A percentile compares a stretch with the other conserved stretches of the same genome.
phyloP scores from a whole-genome alignment of 108 stramenopile genomes.

The Skeletonema menzelii region DNA sequence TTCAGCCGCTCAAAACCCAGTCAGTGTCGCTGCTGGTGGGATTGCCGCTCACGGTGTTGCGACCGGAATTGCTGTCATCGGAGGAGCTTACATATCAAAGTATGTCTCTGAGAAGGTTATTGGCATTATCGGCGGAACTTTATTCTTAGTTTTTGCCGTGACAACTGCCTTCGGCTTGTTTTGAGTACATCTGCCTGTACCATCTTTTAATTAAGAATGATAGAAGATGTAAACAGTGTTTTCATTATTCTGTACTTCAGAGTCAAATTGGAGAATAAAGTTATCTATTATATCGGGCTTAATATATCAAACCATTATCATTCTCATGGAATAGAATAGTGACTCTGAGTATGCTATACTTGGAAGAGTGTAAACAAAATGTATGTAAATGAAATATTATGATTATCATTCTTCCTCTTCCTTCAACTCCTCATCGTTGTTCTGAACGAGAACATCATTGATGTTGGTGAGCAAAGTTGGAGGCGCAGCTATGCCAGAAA shows the following conservation, averaged over 20 bases:
- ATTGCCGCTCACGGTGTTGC: conserved; percentile 92
- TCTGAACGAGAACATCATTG: conserved; percentile 6
- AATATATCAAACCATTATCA: not conserved
- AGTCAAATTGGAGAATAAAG: not conserved
- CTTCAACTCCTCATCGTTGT: not conserved
- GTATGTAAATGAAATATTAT: not conserved
- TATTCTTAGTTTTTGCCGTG: conserved; percentile 92
- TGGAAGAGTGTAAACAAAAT: too few species aligned
- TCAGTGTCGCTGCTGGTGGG: conserved; percentile 92
- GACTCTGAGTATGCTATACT: not conserved
- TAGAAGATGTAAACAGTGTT: not conserved
- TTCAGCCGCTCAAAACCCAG: conserved; percentile 94
- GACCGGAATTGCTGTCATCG: conserved; percentile 90
- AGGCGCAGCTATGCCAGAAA: conserved; percentile 36
- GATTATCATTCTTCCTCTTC: not conserved
- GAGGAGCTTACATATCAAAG: conserved; percentile 82
- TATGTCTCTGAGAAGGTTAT: conserved; percentile 93
- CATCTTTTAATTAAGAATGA: too few species aligned
- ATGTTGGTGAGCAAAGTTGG: conserved; percentile 21
- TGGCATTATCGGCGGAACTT: conserved; percentile 85
- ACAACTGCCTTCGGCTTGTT: conserved; percentile 88
- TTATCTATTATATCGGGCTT: not conserved
- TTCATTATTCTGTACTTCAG: not conserved
- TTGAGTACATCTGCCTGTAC: too few species aligned
- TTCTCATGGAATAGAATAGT: not conserved